These are phyloP conservation scores for Nigrospora oryzae DNA, from an alignment of 2,329 filamentous ascomycete species.

Conservation along the genomic window DNA sequence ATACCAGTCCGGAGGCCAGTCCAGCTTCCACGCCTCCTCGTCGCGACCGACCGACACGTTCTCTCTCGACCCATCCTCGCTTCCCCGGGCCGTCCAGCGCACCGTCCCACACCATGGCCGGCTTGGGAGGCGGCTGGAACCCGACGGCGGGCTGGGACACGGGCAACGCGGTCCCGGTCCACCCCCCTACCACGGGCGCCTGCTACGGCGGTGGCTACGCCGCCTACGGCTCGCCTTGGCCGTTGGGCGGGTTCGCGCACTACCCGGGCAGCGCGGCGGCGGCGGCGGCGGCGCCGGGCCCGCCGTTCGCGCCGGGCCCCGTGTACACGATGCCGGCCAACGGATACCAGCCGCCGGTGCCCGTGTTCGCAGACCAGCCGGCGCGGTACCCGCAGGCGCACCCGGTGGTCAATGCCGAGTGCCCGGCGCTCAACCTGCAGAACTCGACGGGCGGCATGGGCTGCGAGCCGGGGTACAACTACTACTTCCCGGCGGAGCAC, in stretches of 20 bases:
- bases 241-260: background rate
- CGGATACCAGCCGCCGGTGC: slow-evolving; percentile 11
- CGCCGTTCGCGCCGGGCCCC: slow-evolving; percentile 9
- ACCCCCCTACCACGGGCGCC: background rate
- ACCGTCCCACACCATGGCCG: background rate
- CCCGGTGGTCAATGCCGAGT: slow-evolving; percentile 32
- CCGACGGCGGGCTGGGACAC: slow-evolving; percentile 28
- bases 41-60: too few relatives aligned
- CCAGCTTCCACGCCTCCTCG: too few relatives aligned
- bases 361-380: slow-evolving; percentile 14
- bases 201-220: slow-evolving; percentile 1
- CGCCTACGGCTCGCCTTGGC: background rate
- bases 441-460: slow-evolving; percentile 50
- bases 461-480: slow-evolving; percentile 55
- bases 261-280: slow-evolving; percentile 19
- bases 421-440: slow-evolving; percentile 44
- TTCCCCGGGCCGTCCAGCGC: too few relatives aligned
- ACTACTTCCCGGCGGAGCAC: slow-evolving; percentile 50
- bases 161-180: slow-evolving; percentile 6
- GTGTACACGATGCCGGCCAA: slow-evolving; percentile 9
- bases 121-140: slow-evolving; percentile 16
- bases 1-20: too few relatives aligned
- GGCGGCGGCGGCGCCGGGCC: slow-evolving; percentile 2
- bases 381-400: slow-evolving; percentile 31
- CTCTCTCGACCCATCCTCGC: too few relatives aligned